phyloP scores from a whole-genome alignment of 345 rosid genomes.

The Noccaea bulbosa region DNA sequence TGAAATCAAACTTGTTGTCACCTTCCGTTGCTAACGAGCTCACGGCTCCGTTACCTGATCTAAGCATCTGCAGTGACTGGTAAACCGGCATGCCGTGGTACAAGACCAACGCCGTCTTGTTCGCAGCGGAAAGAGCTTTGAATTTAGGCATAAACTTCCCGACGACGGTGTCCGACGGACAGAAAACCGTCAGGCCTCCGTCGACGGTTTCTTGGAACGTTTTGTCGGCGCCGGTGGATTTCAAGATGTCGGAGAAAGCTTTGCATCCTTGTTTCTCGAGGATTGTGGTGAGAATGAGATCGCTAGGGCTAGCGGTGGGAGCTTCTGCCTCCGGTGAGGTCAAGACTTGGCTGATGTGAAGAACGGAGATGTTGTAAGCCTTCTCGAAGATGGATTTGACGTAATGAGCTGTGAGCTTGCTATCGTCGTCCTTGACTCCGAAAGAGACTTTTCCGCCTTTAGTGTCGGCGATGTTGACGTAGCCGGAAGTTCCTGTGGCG shows the following conservation, averaged over 20 bases:
- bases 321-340: conserved; percentile 84
- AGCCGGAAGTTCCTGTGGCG: conserved; percentile 80
- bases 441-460: conserved; percentile 88
- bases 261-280: conserved; percentile 82
- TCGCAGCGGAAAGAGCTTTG: conserved; percentile 70
- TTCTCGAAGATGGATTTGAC: conserved; percentile 72
- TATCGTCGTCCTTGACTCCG: conserved; percentile 58
- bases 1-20: conserved; percentile 68
- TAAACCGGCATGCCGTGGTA: conserved; percentile 82
- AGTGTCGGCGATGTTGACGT: conserved; percentile 71
- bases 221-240: conserved; percentile 58
- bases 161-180: conserved; percentile 69
- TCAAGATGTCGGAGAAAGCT: conserved; percentile 68
- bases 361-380: conserved; percentile 75
- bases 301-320: conserved; percentile 71
- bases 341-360: conserved; percentile 70
- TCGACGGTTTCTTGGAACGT: conserved; percentile 71
- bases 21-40: conserved; percentile 91
- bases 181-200: conserved; percentile 87
- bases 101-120: conserved; percentile 62
- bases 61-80: conserved; percentile 62
- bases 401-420: conserved; percentile 58
- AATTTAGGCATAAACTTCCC: conserved; percentile 64
- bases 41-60: conserved; percentile 70
- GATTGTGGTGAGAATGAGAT: conserved; percentile 60